Base-by-base conservation (phyloP, 306 rosid species). In the Cercis canadensis region DNA sequence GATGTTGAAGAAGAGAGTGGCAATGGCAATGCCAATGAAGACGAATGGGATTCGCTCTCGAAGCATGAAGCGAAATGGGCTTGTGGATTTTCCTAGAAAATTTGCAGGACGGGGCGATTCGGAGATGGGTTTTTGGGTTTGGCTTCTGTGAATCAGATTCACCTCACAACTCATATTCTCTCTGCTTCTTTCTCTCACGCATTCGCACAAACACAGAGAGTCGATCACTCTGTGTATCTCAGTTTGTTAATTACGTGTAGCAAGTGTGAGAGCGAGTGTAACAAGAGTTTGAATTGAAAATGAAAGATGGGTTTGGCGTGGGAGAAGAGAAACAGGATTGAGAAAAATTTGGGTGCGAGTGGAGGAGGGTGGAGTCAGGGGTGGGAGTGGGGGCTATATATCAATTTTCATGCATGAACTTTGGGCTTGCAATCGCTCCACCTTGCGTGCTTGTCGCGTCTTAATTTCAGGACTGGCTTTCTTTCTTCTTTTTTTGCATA, bases 371-470 rank as follows among this genome's bases (percentile, higher is more conserved):
- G n/a, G n/a, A n/a, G n/a, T n/a, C n/a, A n/a, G n/a, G n/a, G n/a
- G n/a, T n/a, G n/a, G n/a, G n/a, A n/a, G n/a, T n/a, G n/a, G n/a
- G n/a, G n/a, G n/a, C n/a, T n/a, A n/a, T n/a, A n/a, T n/a, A n/a
- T n/a, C n/a, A n/a, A n/a, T n/a, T n/a, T n/a, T n/a, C n/a, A 73
- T 84, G 94, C 97, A 92, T 87, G 85, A 77, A 79, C 57, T 19
- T 37, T 87, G 90, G 80, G 90, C 59, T 51, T 73, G 75, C 67
- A 87, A 83, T 83, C 96, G 87, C 79, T 89, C 82, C 49, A 63
- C 64, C 19, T 24, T 60, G 81, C 75, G 78, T 64, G 70, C 29
- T 24, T 24, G 29, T 24, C 29, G 29, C 29, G 29, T 24, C 29
- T 24, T 24, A 24, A 3, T 24, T 24, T 1, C 29, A 24, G 29